Conservation (phyloP, 306 rosid genomes). For the Oxytropis ochrocephala region DNA sequence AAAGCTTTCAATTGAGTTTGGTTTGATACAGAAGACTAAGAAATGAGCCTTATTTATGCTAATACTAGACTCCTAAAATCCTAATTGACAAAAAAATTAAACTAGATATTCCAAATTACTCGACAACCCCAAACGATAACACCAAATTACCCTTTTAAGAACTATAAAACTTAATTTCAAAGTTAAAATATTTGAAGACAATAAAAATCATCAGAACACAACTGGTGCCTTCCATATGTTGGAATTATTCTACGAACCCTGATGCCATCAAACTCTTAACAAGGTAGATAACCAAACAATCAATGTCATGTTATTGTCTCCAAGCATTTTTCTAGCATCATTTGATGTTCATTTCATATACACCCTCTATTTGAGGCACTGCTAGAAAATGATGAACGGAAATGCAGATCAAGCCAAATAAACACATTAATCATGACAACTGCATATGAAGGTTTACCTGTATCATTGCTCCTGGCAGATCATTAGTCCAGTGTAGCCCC, state of each 20-base stretch:
- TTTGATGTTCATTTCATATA: neutral
- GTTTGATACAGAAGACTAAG: too few relatives aligned
- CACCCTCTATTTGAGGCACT: neutral
- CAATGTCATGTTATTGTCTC: neutral
- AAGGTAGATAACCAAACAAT: neutral
- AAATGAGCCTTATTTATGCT: too few relatives aligned
- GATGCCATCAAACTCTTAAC: neutral
- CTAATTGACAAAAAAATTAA: too few relatives aligned
- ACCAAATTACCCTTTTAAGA: too few relatives aligned
- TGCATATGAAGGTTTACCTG: slow-evolving; percentile 38
- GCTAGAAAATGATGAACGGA: neutral
- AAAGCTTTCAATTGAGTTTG: too few relatives aligned
- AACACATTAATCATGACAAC: neutral
- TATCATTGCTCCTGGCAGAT: slow-evolving; percentile 98
- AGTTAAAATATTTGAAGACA: neutral
- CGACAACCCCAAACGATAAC: too few relatives aligned
- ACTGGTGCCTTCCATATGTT: neutral
- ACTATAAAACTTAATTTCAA: neutral
- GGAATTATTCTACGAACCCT: neutral
- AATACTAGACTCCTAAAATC: too few relatives aligned
- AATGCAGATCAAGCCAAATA: neutral
- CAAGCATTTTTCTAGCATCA: neutral
- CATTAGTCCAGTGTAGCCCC: slow-evolving; percentile 98
- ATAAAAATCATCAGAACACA: neutral
- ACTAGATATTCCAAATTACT: too few relatives aligned